Conservation (phyloP, 192 early-diverging fungal genomes). For the Dissophora ornata region DNA sequence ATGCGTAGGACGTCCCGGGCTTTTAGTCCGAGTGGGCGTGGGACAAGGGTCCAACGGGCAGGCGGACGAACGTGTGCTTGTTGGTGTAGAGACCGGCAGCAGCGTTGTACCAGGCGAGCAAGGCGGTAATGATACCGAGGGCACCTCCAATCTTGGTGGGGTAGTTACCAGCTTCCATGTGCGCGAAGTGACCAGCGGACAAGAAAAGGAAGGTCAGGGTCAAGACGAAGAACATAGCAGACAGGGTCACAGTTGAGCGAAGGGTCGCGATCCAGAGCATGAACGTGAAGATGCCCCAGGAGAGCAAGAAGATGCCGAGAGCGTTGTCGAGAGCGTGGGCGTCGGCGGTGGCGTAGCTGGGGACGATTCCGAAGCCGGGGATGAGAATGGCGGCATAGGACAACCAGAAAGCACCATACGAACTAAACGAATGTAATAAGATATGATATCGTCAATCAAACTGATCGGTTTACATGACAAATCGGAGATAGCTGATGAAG, state of each 20-base stretch:
- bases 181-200: conserved; percentile 67
- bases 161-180: conserved; percentile 54
- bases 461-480: not conserved
- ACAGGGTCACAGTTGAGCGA: conserved; percentile 68
- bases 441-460: not conserved
- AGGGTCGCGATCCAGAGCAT: conserved; percentile 74
- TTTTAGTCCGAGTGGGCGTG: conserved; percentile 25
- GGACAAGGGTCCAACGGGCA: conserved; percentile 55
- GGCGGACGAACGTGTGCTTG: conserved; percentile 63
- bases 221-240: conserved; percentile 73
- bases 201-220: conserved; percentile 75
- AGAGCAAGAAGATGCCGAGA: conserved; percentile 73
- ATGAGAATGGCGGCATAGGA: conserved; percentile 67
- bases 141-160: conserved; percentile 69
- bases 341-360: conserved; percentile 20
- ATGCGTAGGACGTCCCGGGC: too few relatives aligned
- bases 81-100: conserved; percentile 68
- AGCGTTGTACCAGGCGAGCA: conserved; percentile 81
- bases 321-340: conserved; percentile 40
- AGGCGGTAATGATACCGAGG: conserved; percentile 76
- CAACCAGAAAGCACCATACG: conserved; percentile 73
- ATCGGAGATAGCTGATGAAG: too few relatives aligned
- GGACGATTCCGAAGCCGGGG: conserved; percentile 62
- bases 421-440: conserved; percentile 11
- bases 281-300: conserved; percentile 75